Conservation (phyloP, 2,329 filamentous ascomycete genomes). For the Trichoderma lentiforme region DNA sequence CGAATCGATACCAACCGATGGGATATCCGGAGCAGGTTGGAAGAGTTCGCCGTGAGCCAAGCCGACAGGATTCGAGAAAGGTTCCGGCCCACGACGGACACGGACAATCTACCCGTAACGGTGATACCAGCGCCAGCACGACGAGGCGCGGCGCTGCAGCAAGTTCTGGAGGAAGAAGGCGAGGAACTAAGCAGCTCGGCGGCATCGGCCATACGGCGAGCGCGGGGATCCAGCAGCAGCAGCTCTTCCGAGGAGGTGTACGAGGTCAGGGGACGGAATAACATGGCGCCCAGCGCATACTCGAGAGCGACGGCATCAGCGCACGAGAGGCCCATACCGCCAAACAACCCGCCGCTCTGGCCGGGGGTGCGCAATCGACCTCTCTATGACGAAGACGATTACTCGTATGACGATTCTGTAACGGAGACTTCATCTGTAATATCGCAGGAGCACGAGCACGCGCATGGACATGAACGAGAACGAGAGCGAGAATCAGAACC, state of each 20-base stretch:
- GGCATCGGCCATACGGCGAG: constrained; percentile 16
- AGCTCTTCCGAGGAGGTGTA: constrained; percentile 22
- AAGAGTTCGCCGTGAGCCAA: constrained; percentile 59
- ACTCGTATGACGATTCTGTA: constrained; percentile 31
- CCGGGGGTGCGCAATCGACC: constrained; percentile 37
- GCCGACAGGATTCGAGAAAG: constrained; percentile 58
- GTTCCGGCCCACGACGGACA: constrained; percentile 52
- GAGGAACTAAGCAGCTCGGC: constrained; percentile 23
- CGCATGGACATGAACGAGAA: constrained; percentile 11
- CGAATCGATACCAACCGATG: constrained; percentile 37
- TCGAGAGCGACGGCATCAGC: constrained; percentile 20
- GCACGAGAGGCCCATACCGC: constrained; percentile 28
- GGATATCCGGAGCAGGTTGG: constrained; percentile 56
- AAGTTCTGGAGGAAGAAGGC: constrained; percentile 53
- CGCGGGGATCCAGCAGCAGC: constrained; percentile 22
- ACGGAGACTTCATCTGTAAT: constrained; percentile 30
- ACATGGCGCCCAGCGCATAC: constrained; percentile 9
- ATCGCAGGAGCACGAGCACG: constrained; percentile 23
- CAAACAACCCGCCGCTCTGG: constrained; percentile 42
- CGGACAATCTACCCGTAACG: constrained; percentile 54
- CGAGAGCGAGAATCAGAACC: constrained; percentile 26
- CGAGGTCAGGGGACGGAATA: not conserved
- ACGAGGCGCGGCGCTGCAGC: constrained; percentile 54
- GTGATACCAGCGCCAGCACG: constrained; percentile 61
- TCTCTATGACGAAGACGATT: constrained; percentile 34